phyloP scores from a whole-genome alignment of 139 green algal species.

The Desmodesmus armatus region DNA sequence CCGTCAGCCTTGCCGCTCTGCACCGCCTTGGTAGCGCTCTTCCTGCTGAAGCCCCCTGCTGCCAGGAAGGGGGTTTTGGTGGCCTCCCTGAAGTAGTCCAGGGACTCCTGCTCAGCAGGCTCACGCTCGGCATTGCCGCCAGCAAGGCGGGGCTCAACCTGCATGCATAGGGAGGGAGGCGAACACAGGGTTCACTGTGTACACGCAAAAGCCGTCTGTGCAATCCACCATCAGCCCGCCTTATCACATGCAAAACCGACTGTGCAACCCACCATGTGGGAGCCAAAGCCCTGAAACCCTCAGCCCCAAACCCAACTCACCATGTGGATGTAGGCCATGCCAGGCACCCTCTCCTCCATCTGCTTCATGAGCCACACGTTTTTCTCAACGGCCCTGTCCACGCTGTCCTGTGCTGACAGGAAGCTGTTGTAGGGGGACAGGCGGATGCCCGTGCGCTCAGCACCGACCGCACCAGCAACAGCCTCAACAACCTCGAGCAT shows the following conservation, averaged over 20 bases:
- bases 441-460: slow-evolving; percentile 75
- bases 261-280: background rate
- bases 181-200: background rate
- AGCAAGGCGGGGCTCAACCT: slow-evolving; percentile 35
- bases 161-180: too few species aligned
- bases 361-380: slow-evolving; percentile 76
- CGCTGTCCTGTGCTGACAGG: slow-evolving; percentile 47
- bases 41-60: slow-evolving; percentile 70
- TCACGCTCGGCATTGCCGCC: slow-evolving; percentile 16
- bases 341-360: slow-evolving; percentile 65
- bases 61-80: slow-evolving; percentile 74
- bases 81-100: slow-evolving; percentile 71
- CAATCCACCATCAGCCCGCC: background rate
- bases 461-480: slow-evolving; percentile 63
- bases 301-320: slow-evolving; percentile 42
- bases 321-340: slow-evolving; percentile 83
- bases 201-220: background rate
- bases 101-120: slow-evolving; percentile 18
- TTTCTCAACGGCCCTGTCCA: slow-evolving; percentile 49
- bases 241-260: background rate
- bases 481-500: slow-evolving; percentile 63
- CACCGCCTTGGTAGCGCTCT: slow-evolving; percentile 63
- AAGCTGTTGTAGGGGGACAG: slow-evolving; percentile 69
- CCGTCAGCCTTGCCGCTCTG: slow-evolving; percentile 58
- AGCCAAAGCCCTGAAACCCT: too few species aligned